These are phyloP conservation scores for Penicillium malachiteum DNA, from an alignment of 495 filamentous ascomycete genomes.

Conservation along the genomic window DNA sequence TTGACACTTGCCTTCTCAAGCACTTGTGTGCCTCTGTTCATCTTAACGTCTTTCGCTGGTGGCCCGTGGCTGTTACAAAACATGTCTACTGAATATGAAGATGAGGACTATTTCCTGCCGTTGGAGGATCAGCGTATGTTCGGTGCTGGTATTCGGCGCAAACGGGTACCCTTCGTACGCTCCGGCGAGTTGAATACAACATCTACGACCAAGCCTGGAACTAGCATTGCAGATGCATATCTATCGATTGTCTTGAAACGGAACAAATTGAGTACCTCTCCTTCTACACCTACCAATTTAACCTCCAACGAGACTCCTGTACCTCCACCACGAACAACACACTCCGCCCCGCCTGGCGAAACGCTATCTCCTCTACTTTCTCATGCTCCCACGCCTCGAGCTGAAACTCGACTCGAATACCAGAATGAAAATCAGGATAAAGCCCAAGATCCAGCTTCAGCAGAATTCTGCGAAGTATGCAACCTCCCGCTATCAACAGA, in stretches of 20 bases:
- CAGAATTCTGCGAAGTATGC: slow-evolving; percentile 54
- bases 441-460: background rate
- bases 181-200: slow-evolving; percentile 55
- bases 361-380: slow-evolving; percentile 9
- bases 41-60: slow-evolving; percentile 1
- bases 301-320: background rate
- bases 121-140: slow-evolving; percentile 75
- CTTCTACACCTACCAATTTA: slow-evolving; percentile 19
- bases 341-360: slow-evolving; percentile 20
- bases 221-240: slow-evolving; percentile 64
- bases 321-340: slow-evolving; percentile 11
- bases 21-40: background rate
- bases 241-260: slow-evolving; percentile 65
- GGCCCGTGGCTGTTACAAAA: background rate
- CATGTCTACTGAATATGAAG: slow-evolving; percentile 32
- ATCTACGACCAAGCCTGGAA: slow-evolving; percentile 23
- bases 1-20: background rate
- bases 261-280: slow-evolving; percentile 23
- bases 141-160: slow-evolving; percentile 72
- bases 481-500: slow-evolving; percentile 41
- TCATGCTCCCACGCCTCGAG: background rate
- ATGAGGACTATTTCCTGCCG: slow-evolving; percentile 64
- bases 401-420: background rate
- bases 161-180: slow-evolving; percentile 78
- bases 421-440: background rate